Evolutionary conservation across 1,139 yeast genomes (phyloP), one percentile per base, ranked within the genome.

Genomic region (Geotrichum bryndzae): DNA sequence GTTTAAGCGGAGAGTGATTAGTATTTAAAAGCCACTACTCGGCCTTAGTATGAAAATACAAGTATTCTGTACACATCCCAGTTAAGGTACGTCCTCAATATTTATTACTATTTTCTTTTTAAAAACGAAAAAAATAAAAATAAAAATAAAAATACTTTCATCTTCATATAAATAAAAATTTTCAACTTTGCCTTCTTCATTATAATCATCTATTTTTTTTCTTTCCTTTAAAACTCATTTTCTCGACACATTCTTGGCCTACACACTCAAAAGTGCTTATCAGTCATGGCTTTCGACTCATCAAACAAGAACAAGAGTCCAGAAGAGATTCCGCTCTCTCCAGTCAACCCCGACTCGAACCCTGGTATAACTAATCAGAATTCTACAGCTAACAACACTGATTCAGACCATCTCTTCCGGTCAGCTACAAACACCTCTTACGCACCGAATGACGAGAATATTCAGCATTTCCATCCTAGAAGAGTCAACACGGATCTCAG

Each of bases 251-350:
- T 22, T 41, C 29, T 57, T 45, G 27, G 15, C 31, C 29, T 23
- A n/a, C 23, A 18, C 38, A 8, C 11, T 50, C 25, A n/a, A 23
- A 10, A n/a, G 11, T 18, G 27, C 45, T 61, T 66, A 41, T 65
- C 67, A 1, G 59, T 62, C 15, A 50, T 62, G 31, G 15, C 50
- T 11, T 6, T 22, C n/a, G 48, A 53, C 23, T 41, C 38, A 15
- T 15, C 56, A 35, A 53, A 33, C 23, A 33, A 29, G 5, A 23
- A 11, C 8, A n/a, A 45, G 7, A n/a, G 5, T 25, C 5, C 45
- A 25, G 41, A 54, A 46, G 59, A 51, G 45, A 56, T 56, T 25
- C 59, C 59, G 22, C 59, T 56, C 25, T 51, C 59, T 22, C 15
- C 51, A 35, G 54, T 56, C 51, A 38, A 56, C 18, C 18, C 25